Conservation (phyloP, 1,284 basidiomycete genomes). For the Ceratobasidium sp. region DNA sequence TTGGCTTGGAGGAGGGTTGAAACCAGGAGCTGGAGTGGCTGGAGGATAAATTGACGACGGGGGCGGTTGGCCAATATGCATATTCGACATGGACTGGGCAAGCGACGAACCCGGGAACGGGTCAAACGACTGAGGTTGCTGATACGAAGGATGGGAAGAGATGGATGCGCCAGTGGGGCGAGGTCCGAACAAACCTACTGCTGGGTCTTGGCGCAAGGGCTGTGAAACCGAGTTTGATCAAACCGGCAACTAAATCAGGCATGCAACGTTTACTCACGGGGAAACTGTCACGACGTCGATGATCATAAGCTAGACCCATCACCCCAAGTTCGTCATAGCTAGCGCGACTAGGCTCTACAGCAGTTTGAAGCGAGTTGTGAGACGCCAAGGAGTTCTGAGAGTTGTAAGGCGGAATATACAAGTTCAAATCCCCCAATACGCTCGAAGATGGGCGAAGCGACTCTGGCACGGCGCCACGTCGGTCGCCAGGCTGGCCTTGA, state of each 20-base stretch:
- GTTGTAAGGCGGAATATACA: slow-evolving; percentile 78
- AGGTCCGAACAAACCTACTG: slow-evolving; percentile 10
- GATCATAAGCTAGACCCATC: slow-evolving; percentile 52
- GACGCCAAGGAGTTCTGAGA: slow-evolving; percentile 43
- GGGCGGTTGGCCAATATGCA: slow-evolving; percentile 23
- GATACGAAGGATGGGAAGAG: slow-evolving; percentile 28
- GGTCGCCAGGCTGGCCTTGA: slow-evolving; percentile 36
- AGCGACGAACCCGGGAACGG: slow-evolving; percentile 36
- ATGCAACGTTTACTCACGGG: slow-evolving; percentile 59
- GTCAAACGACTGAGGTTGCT: slow-evolving; percentile 43
- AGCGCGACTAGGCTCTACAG: slow-evolving; percentile 62
- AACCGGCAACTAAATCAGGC: slow-evolving; percentile 29
- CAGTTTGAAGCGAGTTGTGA: slow-evolving; percentile 48
- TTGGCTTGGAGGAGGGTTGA: slow-evolving; percentile 33
- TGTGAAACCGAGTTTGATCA: slow-evolving; percentile 21
- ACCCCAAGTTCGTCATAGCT: slow-evolving; percentile 72
- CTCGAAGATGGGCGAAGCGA: slow-evolving; percentile 62
- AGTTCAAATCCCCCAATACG: slow-evolving; percentile 65
- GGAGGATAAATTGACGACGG: slow-evolving; percentile 45
- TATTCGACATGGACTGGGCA: slow-evolving; percentile 33
- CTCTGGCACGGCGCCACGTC: slow-evolving; percentile 59
- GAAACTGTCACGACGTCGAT: slow-evolving; percentile 63
- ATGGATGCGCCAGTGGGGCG: slow-evolving; percentile 17
- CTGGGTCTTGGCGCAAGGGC: slow-evolving; percentile 6
- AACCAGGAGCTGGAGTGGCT: slow-evolving; percentile 46